Evolutionary conservation across 495 filamentous ascomycete species (phyloP).

Genomic region (Neurospora tetrasperma): DNA sequence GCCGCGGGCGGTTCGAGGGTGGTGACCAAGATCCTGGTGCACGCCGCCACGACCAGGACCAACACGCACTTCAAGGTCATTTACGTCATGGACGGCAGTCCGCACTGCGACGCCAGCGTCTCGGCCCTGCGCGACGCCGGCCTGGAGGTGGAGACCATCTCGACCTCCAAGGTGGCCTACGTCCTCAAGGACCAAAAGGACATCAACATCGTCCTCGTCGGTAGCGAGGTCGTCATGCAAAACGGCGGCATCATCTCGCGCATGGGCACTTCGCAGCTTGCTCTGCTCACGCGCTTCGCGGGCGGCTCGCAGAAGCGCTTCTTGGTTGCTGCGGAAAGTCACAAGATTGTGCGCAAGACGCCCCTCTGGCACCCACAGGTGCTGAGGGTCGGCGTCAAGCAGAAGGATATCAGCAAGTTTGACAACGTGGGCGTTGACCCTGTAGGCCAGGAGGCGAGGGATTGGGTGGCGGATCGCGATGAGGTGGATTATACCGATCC

Average conservation of each 20-base stretch:
- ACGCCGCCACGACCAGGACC: slow-evolving; percentile 54
- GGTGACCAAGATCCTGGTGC: slow-evolving; percentile 62
- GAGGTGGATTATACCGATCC: slow-evolving; percentile 75
- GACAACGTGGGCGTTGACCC: slow-evolving; percentile 37
- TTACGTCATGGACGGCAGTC: slow-evolving; percentile 54
- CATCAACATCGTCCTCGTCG: slow-evolving; percentile 73
- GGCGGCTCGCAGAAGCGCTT: slow-evolving; percentile 54
- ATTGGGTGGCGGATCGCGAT: slow-evolving; percentile 20
- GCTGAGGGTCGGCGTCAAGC: slow-evolving; percentile 41
- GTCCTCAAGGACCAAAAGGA: slow-evolving; percentile 57
- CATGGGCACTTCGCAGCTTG: slow-evolving; percentile 88
- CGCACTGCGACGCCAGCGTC: slow-evolving; percentile 50
- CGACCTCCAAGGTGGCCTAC: slow-evolving; percentile 71
- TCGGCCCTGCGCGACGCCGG: slow-evolving; percentile 58
- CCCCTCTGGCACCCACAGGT: slow-evolving; percentile 17
- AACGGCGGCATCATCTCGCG: slow-evolving; percentile 87
- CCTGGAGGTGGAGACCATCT: slow-evolving; percentile 70
- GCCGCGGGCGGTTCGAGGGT: slow-evolving; percentile 82
- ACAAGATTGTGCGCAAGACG: slow-evolving; percentile 48
- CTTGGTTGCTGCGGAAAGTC: slow-evolving; percentile 87
- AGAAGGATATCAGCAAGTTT: slow-evolving; percentile 60
- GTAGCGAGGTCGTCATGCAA: slow-evolving; percentile 88
- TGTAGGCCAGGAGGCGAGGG: slow-evolving; percentile 21
- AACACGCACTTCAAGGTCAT: slow-evolving; percentile 67
- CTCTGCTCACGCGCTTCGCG: slow-evolving; percentile 64